Evolutionary conservation across 805 yeast genomes (phyloP), one percentile per base, ranked within the genome.

Genomic region (Kodamaea restingae): DNA sequence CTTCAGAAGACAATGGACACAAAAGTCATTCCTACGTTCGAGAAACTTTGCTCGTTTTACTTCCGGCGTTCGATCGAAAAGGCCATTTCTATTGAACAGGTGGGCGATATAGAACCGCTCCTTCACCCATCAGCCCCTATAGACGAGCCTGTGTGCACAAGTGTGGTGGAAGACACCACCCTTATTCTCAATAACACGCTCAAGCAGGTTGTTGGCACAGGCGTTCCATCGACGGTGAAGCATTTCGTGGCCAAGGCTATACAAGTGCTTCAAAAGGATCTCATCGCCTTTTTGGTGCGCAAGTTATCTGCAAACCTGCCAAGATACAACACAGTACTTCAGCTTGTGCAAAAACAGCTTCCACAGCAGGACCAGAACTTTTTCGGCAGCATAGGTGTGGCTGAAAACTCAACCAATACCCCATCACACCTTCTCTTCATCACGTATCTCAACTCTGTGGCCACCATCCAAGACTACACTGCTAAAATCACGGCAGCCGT

Each of bases 151-250:
- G 91, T 90, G 2, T 76, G 84, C 4, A 78, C 95, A 0, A 87
- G 97, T 0, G 80, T 87, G 15, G 78, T 90, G 17, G 98, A 93
- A 51, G 98, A 93, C 56, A 65, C 86, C 24, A 75, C 87, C 18
- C 69, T 88, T 49, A 78, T 88, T 7, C 63, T 90, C 32, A 84
- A 86, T 51, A 76, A 80, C 26, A 71, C 84, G 12, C 57, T 88
- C 25, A 64, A 79, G 17, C 83, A 81, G 42, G 70, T 80, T 1
- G 66, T 88, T 9, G 81, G 84, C 32, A 76, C 95, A 0, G 95
- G 95, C 0, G 84, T 85, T 43, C 63, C 64, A 39, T 52, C 69
- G 5, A 67, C 81, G 0, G 75, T 81, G 20, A 76, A 73, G 47
- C 69, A 65, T 20, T 75, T 84, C 51, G 56, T 83, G 10, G 65